phyloP scores from a whole-genome alignment of 1,139 yeast species.

The Blastobotrys capitulatus region DNA sequence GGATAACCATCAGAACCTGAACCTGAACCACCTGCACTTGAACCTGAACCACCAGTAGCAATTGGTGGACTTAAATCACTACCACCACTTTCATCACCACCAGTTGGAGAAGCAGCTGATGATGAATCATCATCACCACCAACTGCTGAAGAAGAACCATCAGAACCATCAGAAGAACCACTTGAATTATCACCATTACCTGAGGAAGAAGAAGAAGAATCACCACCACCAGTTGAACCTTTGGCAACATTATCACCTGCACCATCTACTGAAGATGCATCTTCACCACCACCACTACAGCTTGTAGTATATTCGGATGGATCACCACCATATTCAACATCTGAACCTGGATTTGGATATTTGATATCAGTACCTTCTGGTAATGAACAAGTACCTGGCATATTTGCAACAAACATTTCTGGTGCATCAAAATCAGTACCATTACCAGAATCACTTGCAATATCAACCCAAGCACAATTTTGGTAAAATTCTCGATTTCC shows the following conservation, averaged over 20 bases:
- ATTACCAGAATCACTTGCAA: constrained; percentile 13
- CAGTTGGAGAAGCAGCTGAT: neutral
- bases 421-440: constrained; percentile 18
- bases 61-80: neutral
- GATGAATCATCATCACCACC: too few species aligned
- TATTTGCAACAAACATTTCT: constrained; percentile 22
- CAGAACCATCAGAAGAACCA: too few species aligned
- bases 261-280: neutral
- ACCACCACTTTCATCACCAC: too few species aligned
- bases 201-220: neutral
- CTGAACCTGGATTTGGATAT: constrained; percentile 25
- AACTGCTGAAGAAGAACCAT: neutral
- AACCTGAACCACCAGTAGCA: too few species aligned
- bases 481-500: constrained; percentile 29
- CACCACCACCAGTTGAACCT: neutral
- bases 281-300: constrained; percentile 10
- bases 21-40: neutral
- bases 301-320: constrained; percentile 18
- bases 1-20: neutral
- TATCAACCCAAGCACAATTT: constrained; percentile 29
- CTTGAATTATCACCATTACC: too few species aligned
- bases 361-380: constrained; percentile 25
- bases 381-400: constrained; percentile 22
- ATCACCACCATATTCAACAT: constrained; percentile 25
- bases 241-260: neutral